Base-by-base conservation (phyloP, 371 early-diverging fungal species). In the Mucor racemosus region DNA sequence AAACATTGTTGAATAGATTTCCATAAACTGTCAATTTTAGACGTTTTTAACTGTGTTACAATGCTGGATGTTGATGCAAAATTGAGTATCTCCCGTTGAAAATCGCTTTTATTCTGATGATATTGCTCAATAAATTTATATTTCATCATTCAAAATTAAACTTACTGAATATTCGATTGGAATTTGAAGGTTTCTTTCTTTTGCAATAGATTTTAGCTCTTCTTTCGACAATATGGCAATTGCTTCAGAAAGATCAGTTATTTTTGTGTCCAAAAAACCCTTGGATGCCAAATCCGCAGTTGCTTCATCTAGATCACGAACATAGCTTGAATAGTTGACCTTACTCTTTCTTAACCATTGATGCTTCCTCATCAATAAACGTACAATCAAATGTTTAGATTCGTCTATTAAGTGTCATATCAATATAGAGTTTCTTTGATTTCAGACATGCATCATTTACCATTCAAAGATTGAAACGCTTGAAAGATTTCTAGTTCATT, bases 321-420 rank as follows among this genome's bases (percentile, higher is more conserved):
- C 60, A 57, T 78, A 48, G 3, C 44, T 62, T 13, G 66, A 17
- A 61, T 80, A 80, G 21, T 80, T 74, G 0, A 86, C 65, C 33
- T 77, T 82, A 33, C 65, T 71, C 7, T 74, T 67, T 40, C 80
- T 80, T 7, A 84, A 64, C 84, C 77, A 88, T 55, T 76, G 74
- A 33, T 78, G 84, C 33, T 87, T 91, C 46, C 91, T 81, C 75
- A 90, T 78, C 60, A 86, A 85, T 5, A 91, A 74, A 11, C 91
- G 83, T 14, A 89, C 88, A 69, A 86, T 84, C 8, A 91, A 63
- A 67, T 90, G 82, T 58, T 80, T 79, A 26, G 87, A 66, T 34
- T 84, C 83, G 31, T 73, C 87, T 84, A 65, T 21, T 31, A 13
- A 13, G 26, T 15, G 35, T 26, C 26, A 3, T 35, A 6, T 44